Evolutionary conservation across 1,139 yeast genomes (phyloP).

Genomic region (Diutina scorzettiae): DNA sequence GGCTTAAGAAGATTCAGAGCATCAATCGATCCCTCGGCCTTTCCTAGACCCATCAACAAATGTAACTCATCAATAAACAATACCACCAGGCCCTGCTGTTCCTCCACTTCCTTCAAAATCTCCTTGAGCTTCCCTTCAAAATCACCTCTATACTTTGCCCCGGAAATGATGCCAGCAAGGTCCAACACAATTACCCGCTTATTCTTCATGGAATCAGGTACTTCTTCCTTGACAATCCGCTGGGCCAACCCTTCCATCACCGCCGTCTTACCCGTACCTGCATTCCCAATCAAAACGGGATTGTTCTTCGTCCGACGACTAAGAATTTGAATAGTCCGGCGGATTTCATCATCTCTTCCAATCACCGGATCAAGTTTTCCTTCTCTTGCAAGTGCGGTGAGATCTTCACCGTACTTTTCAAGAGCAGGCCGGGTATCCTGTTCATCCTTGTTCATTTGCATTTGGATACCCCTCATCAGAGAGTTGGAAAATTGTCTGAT

Average conservation of each 20-base stretch:
- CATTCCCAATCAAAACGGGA: slow-evolving; percentile 88
- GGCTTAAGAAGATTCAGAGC: slow-evolving; percentile 92
- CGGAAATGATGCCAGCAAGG: slow-evolving; percentile 80
- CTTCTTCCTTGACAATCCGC: slow-evolving; percentile 80
- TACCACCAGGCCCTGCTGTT: slow-evolving; percentile 65
- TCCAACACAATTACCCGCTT: slow-evolving; percentile 78
- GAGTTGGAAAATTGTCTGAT: neutral
- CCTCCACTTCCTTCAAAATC: slow-evolving; percentile 80
- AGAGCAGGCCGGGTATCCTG: slow-evolving; percentile 60
- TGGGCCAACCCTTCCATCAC: slow-evolving; percentile 95
- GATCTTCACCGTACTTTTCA: slow-evolving; percentile 77
- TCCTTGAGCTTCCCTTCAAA: slow-evolving; percentile 82
- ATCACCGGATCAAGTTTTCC: slow-evolving; percentile 95
- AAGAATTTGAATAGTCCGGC: slow-evolving; percentile 82
- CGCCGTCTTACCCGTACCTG: slow-evolving; percentile 97
- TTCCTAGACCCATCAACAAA: slow-evolving; percentile 82
- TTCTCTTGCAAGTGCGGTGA: slow-evolving; percentile 74
- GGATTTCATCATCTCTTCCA: slow-evolving; percentile 91
- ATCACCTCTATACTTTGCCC: slow-evolving; percentile 92
- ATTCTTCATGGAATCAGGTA: slow-evolving; percentile 85
- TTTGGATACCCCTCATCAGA: slow-evolving; percentile 15
- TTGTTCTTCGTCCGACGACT: slow-evolving; percentile 90
- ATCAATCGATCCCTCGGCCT: slow-evolving; percentile 91
- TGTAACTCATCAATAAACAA: slow-evolving; percentile 91
- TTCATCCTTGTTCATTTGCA: slow-evolving; percentile 35